Percentiles rank a stretch among this genome's conserved stretches.
These are phyloP conservation scores for Lactarius deliciosus DNA, from an alignment of 768 basidiomycete species.

Conservation along the genomic window DNA sequence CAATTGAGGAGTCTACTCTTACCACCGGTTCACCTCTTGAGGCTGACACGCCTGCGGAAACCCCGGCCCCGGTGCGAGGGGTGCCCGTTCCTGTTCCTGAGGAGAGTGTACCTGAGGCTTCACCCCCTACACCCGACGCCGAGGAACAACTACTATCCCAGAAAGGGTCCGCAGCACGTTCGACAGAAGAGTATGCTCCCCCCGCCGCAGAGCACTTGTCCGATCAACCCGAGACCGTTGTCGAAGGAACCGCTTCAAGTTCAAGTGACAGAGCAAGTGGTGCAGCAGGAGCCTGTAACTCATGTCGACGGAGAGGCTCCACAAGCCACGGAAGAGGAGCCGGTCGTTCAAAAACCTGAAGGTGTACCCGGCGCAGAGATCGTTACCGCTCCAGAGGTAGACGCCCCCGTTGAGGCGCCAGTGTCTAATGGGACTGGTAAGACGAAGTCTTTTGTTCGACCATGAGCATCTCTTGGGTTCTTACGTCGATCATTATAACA, in stretches of 20 bases:
- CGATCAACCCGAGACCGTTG: not conserved
- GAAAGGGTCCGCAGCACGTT: not conserved
- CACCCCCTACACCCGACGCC: not conserved
- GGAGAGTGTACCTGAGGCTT: not conserved
- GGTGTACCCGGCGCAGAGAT: not conserved
- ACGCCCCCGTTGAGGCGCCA: not conserved
- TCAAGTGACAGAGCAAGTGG: slow-evolving; percentile 4
- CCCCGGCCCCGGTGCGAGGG: not conserved
- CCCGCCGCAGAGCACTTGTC: not conserved
- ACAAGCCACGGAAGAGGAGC: not conserved
- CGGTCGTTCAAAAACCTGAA: not conserved
- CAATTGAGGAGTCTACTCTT: not conserved
- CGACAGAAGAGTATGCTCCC: not conserved
- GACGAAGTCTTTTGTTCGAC: not conserved
- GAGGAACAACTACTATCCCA: not conserved
- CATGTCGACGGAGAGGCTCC: not conserved
- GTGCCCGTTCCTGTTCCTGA: not conserved
- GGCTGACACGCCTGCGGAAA: slow-evolving; percentile 1
- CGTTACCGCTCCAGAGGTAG: not conserved
- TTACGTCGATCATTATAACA: not conserved
- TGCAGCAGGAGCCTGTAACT: not conserved
- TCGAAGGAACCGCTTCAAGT: not conserved
- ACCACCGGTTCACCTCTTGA: not conserved
- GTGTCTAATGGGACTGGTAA: slow-evolving; percentile 7
- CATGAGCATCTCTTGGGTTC: not conserved